A percentile compares a stretch with the other conserved stretches of the same genome.
Evolutionary conservation across 495 filamentous ascomycete species (phyloP).

Genomic region (Hypoxylon trugodes): DNA sequence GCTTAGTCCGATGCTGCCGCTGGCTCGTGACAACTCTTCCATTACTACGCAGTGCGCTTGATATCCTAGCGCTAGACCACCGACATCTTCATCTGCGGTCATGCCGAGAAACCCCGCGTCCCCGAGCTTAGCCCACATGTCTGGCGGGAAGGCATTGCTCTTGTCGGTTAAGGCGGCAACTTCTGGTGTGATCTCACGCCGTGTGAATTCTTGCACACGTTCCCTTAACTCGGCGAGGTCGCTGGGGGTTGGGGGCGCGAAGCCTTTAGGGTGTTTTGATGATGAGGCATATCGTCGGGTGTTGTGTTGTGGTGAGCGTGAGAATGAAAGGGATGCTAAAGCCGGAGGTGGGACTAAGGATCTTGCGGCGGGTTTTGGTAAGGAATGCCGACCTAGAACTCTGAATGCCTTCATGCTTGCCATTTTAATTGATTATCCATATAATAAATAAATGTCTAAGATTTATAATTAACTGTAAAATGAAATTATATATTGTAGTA

Average conservation of each 20-base stretch:
- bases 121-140: slow-evolving; percentile 95
- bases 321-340: slow-evolving; percentile 19
- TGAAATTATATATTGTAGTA: not conserved
- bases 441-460: not conserved
- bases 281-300: slow-evolving; percentile 62
- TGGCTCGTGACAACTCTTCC: slow-evolving; percentile 77
- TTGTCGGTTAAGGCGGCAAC: slow-evolving; percentile 83
- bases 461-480: not conserved
- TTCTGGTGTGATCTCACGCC: slow-evolving; percentile 84
- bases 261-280: slow-evolving; percentile 87
- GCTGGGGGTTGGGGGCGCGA: slow-evolving; percentile 74
- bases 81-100: slow-evolving; percentile 93
- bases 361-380: slow-evolving; percentile 13
- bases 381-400: slow-evolving; percentile 39
- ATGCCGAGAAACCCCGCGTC: slow-evolving; percentile 92
- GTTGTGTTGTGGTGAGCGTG: slow-evolving; percentile 42
- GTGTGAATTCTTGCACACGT: slow-evolving; percentile 89
- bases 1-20: slow-evolving; percentile 85
- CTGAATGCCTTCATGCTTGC: slow-evolving; percentile 43
- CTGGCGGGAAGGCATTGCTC: slow-evolving; percentile 84
- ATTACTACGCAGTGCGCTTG: slow-evolving; percentile 97
- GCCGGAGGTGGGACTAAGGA: slow-evolving; percentile 13
- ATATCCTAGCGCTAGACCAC: slow-evolving; percentile 91
- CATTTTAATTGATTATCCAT: slow-evolving; percentile 24
- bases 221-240: slow-evolving; percentile 89